phyloP scores from a whole-genome alignment of 2,329 filamentous ascomycete species.

The Alternaria angustiovoidea region DNA sequence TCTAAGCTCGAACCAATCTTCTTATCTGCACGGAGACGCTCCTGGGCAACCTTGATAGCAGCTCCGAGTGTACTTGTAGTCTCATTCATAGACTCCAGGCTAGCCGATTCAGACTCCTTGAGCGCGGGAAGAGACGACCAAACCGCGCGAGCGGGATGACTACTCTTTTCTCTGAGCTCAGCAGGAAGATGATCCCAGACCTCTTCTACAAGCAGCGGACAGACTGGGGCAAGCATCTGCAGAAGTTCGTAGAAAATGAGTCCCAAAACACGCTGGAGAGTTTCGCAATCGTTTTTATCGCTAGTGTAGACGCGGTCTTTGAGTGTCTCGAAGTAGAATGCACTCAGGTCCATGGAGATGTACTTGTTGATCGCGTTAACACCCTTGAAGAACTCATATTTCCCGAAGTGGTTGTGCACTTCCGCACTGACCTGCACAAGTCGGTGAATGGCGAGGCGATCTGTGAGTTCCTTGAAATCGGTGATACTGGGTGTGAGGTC shows the following conservation, averaged over 20 bases:
- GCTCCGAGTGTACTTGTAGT: constrained; percentile 61
- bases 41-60: constrained; percentile 78
- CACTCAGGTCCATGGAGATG: constrained; percentile 82
- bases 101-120: constrained; percentile 11
- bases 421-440: constrained; percentile 70
- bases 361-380: constrained; percentile 78
- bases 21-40: constrained; percentile 75
- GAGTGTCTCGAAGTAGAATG: constrained; percentile 91
- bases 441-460: constrained; percentile 78
- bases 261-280: constrained; percentile 65
- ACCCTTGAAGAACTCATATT: constrained; percentile 84
- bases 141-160: constrained; percentile 35
- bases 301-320: constrained; percentile 94
- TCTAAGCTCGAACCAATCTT: constrained; percentile 82
- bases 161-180: constrained; percentile 60
- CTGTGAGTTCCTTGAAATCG: constrained; percentile 32
- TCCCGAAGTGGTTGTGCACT: constrained; percentile 71
- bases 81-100: constrained; percentile 39
- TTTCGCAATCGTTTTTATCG: constrained; percentile 67
- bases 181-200: constrained; percentile 80
- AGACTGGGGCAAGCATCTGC: constrained; percentile 81
- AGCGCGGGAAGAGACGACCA: constrained; percentile 34
- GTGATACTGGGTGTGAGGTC: constrained; percentile 17
- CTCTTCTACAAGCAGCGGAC: constrained; percentile 85
- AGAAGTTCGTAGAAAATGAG: constrained; percentile 75